A percentile compares a stretch with the other conserved stretches of the same genome.
phyloP scores from a whole-genome alignment of 2,329 filamentous ascomycete genomes.

The Chaetomium globosum region DNA sequence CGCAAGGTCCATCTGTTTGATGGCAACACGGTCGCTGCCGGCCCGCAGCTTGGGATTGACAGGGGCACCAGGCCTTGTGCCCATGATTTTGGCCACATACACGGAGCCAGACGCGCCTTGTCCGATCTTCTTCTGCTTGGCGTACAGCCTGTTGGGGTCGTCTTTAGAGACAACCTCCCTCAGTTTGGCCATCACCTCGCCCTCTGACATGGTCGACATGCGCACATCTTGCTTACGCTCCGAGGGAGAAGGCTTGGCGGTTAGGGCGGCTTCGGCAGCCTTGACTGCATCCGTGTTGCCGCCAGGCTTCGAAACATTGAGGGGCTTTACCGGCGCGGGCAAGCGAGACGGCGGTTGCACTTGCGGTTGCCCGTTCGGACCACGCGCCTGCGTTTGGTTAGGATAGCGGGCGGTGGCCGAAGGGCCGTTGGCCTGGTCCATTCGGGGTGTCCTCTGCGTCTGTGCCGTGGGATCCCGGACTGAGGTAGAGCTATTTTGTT shows the following conservation, averaged over 20 bases:
- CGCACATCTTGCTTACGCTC: constrained; percentile 89
- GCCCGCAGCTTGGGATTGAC: constrained; percentile 42
- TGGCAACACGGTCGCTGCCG: constrained; percentile 84
- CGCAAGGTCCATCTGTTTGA: constrained; percentile 99
- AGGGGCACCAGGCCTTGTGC: constrained; percentile 22
- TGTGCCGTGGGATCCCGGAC: constrained; percentile 49
- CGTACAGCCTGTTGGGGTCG: constrained; percentile 91
- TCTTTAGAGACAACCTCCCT: constrained; percentile 95
- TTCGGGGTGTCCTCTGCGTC: constrained; percentile 50
- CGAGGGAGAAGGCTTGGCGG: constrained; percentile 72
- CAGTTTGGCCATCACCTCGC: constrained; percentile 93
- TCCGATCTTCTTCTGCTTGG: constrained; percentile 99
- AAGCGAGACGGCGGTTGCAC: constrained; percentile 52
- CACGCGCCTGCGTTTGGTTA: constrained; percentile 58
- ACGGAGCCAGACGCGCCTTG: constrained; percentile 97
- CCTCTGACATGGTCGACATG: constrained; percentile 98
- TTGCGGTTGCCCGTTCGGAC: constrained; percentile 52
- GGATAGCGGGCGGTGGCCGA: constrained; percentile 60
- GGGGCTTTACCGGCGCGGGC: constrained; percentile 71
- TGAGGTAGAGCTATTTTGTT: constrained; percentile 55
- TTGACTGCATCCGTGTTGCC: constrained; percentile 69
- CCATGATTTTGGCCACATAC: constrained; percentile 87
- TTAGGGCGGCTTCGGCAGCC: constrained; percentile 85
- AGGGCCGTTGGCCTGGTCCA: constrained; percentile 52
- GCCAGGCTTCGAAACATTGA: constrained; percentile 73